These are phyloP conservation scores for Breviolum minutum DNA, from an alignment of 73 alveolate genomes.

Conservation along the genomic window DNA sequence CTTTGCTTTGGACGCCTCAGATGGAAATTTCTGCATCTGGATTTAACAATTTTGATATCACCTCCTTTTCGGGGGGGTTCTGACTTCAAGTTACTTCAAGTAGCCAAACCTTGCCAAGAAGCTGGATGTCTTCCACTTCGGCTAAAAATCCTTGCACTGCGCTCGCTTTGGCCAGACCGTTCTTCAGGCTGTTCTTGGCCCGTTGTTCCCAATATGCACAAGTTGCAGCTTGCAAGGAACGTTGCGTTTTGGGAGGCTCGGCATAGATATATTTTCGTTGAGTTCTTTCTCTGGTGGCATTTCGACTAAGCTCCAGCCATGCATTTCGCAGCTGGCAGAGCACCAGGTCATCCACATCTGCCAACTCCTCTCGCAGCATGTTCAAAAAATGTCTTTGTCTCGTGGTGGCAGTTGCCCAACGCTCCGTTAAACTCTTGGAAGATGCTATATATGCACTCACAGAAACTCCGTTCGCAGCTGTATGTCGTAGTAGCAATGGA, in stretches of 20 bases:
- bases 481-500: conserved; percentile 1
- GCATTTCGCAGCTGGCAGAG: conserved; percentile 36
- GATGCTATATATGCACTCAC: not conserved
- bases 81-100: not conserved
- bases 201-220: conserved; percentile 2
- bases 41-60: not conserved
- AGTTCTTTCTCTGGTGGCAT: not conserved
- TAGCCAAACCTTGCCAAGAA: not conserved
- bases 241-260: not conserved
- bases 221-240: conserved; percentile 14
- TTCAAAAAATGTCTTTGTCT: not conserved
- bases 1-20: not conserved
- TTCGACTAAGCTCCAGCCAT: conserved; percentile 23
- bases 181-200: not conserved
- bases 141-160: not conserved
- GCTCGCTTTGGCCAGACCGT: not conserved
- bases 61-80: not conserved
- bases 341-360: not conserved
- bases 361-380: conserved; percentile 7
- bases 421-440: conserved; percentile 48
- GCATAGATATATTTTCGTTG: not conserved
- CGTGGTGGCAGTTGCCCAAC: conserved; percentile 25
- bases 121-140: conserved; percentile 33
- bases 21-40: not conserved
- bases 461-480: not conserved